Conservation (phyloP, 805 yeast species). For the Kodamaea sagamina region DNA sequence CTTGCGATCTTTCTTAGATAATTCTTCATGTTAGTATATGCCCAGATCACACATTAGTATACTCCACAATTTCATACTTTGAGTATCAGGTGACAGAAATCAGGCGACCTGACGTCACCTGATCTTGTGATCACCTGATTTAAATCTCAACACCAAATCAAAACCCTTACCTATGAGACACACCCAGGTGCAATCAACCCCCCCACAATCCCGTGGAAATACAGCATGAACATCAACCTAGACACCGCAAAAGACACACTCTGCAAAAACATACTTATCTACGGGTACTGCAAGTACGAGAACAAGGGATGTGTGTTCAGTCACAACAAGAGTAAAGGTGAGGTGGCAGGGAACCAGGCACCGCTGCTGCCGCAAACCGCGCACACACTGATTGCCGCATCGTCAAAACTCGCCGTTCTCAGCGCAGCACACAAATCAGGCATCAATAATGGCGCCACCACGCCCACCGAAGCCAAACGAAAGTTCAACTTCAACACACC, state of each 20-base stretch:
- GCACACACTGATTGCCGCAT: constrained; percentile 3
- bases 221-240: constrained; percentile 38
- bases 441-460: not conserved
- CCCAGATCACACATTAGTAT: no score
- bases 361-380: constrained; percentile 1
- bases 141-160: no score
- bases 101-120: no score
- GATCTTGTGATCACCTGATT: no score
- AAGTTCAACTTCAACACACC: constrained; percentile 45
- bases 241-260: constrained; percentile 73
- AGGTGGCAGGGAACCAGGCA: not conserved
- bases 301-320: constrained; percentile 85
- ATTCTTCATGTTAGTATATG: no score
- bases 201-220: no score
- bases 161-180: no score
- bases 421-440: constrained; percentile 13
- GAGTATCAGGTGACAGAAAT: no score
- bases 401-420: constrained; percentile 12
- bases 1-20: no score
- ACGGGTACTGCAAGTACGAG: constrained; percentile 86
- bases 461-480: constrained; percentile 25
- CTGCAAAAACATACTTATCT: constrained; percentile 80
- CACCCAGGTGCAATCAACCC: no score
- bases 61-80: no score
- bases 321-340: constrained; percentile 48